Conservation (phyloP, 352 stramenopile species). For the Peronospora farinosa region DNA sequence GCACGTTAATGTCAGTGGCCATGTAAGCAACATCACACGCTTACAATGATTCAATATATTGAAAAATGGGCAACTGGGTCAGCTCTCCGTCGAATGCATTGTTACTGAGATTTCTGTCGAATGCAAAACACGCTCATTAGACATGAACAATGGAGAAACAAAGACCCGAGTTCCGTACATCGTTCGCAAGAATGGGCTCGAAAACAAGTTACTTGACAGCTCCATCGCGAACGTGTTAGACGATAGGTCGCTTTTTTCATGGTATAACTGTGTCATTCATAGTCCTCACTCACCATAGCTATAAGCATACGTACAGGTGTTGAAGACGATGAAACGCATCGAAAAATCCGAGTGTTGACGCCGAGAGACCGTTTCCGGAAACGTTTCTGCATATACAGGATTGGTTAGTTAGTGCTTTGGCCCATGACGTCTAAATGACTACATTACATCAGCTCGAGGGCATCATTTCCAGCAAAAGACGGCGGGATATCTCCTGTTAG, state of each 20-base stretch:
- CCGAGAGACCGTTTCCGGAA: constrained; percentile 32
- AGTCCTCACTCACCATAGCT: neutral
- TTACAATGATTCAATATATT: constrained; percentile 39
- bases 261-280: neutral
- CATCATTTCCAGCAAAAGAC: constrained; percentile 48
- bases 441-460: constrained; percentile 54
- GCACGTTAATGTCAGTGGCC: neutral
- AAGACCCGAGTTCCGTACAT: constrained; percentile 30
- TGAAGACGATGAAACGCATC: constrained; percentile 33
- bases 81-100: constrained; percentile 43
- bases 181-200: constrained; percentile 37
- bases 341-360: constrained; percentile 30
- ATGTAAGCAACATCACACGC: neutral
- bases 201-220: constrained; percentile 36
- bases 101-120: constrained; percentile 42
- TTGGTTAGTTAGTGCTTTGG: constrained; percentile 1
- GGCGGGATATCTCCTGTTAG: constrained; percentile 38
- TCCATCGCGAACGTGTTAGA: constrained; percentile 36
- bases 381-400: constrained; percentile 26
- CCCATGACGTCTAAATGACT: neutral
- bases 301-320: constrained; percentile 25
- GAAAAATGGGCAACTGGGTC: constrained; percentile 25
- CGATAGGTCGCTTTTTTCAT: constrained; percentile 36
- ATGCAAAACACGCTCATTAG: constrained; percentile 3
- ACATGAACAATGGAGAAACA: neutral